phyloP scores from a whole-genome alignment of 805 yeast species.

The Kockiozyma suomiensis region DNA sequence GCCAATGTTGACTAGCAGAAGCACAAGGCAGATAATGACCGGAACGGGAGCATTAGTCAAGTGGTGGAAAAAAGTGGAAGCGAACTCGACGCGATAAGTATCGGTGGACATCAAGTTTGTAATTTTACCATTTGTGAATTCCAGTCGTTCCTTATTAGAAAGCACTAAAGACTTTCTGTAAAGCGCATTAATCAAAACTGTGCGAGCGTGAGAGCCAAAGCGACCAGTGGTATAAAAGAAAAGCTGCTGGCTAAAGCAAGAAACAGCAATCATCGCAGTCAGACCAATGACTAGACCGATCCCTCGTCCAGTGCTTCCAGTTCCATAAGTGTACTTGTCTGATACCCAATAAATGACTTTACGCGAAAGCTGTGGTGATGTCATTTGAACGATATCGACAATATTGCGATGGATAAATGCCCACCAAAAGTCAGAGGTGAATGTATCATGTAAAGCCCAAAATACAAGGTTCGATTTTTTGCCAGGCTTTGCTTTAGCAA shows the following conservation, averaged over 20 bases:
- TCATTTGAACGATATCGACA: constrained; percentile 47
- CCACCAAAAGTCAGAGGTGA: constrained; percentile 42
- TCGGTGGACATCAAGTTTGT: constrained; percentile 83
- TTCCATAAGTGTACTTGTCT: constrained; percentile 45
- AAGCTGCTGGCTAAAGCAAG: constrained; percentile 59
- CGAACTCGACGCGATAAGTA: constrained; percentile 76
- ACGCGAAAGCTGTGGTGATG: constrained; percentile 69
- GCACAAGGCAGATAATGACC: constrained; percentile 61
- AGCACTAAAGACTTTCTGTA: constrained; percentile 68
- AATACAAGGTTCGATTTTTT: constrained; percentile 38
- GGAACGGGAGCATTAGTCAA: constrained; percentile 65
- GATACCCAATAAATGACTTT: constrained; percentile 68
- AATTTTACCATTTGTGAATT: constrained; percentile 67
- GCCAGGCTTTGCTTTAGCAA: constrained; percentile 30
- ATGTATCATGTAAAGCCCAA: constrained; percentile 45
- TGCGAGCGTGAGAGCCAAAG: constrained; percentile 73
- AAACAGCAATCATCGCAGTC: constrained; percentile 49
- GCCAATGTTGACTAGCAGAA: constrained; percentile 70
- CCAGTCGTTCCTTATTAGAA: constrained; percentile 58
- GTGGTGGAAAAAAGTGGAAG: constrained; percentile 68
- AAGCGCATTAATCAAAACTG: constrained; percentile 69
- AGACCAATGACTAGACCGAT: constrained; percentile 61
- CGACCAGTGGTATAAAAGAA: constrained; percentile 62
- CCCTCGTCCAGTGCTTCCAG: constrained; percentile 54
- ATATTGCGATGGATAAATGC: constrained; percentile 41